Evolutionary conservation across 1,284 basidiomycete species (phyloP), one percentile per base, ranked within the genome.

Genomic region (Phylloporus sp.): DNA sequence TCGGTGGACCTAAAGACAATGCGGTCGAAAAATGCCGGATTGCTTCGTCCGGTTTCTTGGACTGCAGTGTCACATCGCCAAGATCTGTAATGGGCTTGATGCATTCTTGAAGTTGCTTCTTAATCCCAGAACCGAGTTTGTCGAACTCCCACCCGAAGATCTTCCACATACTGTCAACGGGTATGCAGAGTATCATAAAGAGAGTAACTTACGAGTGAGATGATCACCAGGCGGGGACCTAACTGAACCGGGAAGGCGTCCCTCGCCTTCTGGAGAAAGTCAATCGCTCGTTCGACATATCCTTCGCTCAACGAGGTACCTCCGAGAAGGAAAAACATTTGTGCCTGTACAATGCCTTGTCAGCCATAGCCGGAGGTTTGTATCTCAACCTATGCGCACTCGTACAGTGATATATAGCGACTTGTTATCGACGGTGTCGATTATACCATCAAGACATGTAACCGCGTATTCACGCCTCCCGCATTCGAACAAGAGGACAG

Each of bases 21-120:
- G 62, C 52, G 15, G 37, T 39, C 15, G 61, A 53, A 15, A 49
- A 62, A 26, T 37, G 57, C 31, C 15, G 10, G 13, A 60, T 54
- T 8, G 26, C 56, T 31, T 28, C 11, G 4, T 39, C 22, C 20
- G 6, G 24, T 24, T 50, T 37, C 12, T 29, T 17, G 1, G 32
- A 22, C 13, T 8, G 22, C 3, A 20, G 34, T 4, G 47, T 34
- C 6, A 20, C 28, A 24, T 58, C 47, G 22, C 57, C 47, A 2
- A 29, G 28, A 17, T 12, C 39, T 40, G 26, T 54, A 7, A 49
- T 50, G 18, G 31, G 20, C 20, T 8, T 26, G 34, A 67, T 5
- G 29, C 56, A 58, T 2, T 37, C 22, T 39, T 42, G 53, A 20
- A 44, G 28, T 20, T 20, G 26, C 13, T 8, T 7, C 18, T 31